phyloP scores from a whole-genome alignment of 805 yeast species.

The Teunomyces panamensis region DNA sequence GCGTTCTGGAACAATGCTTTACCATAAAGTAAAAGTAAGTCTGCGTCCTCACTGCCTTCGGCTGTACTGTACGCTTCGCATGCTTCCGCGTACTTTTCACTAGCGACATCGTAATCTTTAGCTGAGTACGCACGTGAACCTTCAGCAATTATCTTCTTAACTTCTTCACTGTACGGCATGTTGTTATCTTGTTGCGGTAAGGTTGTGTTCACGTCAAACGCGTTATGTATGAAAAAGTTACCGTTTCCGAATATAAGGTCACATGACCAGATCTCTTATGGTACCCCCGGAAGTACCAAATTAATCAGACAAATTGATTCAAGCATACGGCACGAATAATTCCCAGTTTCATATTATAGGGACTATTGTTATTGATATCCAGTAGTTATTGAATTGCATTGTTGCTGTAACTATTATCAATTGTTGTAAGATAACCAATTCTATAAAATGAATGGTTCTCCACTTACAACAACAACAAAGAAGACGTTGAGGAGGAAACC shows the following conservation, averaged over 20 bases:
- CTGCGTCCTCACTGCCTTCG: conserved; percentile 65
- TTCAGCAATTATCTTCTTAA: conserved; percentile 49
- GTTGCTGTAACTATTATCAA: too few relatives aligned
- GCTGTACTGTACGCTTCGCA: conserved; percentile 54
- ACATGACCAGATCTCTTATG: neutral
- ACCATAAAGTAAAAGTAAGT: conserved; percentile 72
- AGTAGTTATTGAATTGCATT: neutral
- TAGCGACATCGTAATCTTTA: conserved; percentile 66
- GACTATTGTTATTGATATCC: neutral
- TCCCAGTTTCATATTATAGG: neutral
- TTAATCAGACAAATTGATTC: neutral
- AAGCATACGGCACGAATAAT: neutral
- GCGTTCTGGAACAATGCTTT: conserved; percentile 77
- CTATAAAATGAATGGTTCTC: neutral
- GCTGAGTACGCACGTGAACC: conserved; percentile 66
- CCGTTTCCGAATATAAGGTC: neutral
- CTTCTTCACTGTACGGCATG: conserved; percentile 37
- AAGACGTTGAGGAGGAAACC: conserved; percentile 22
- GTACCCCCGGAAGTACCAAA: neutral
- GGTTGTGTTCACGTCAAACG: neutral
- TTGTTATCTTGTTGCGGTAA: neutral
- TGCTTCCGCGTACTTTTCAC: conserved; percentile 68
- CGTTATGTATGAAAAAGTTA: neutral
- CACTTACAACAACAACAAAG: conserved; percentile 1
- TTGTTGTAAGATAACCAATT: neutral